Evolutionary conservation across 2,329 filamentous ascomycete species (phyloP), one percentile per base, ranked within the genome.

Genomic region (Curvularia verruculosa): DNA sequence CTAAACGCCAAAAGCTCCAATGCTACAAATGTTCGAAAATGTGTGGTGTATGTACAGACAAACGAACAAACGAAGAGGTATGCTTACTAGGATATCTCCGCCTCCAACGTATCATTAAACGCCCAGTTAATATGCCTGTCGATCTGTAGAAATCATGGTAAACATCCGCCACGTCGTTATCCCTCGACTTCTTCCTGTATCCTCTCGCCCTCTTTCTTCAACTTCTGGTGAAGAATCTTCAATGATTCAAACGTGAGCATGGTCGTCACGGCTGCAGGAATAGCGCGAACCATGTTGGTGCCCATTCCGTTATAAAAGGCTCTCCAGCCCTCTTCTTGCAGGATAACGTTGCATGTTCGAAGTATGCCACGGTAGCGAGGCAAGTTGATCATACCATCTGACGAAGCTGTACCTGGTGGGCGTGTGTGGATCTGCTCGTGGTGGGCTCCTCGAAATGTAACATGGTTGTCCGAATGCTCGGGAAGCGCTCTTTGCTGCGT

Each of bases 221-320:
- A 64, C 52, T 77, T 73, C 43, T 73, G 79, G 49, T 80, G 79
- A 52, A 87, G 80, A 15, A 79, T 73, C 58, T 83, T 83, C 64
- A 89, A 75, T 64, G 89, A 95, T 79, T 99, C 95, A 73, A 96
- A 99, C 12, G 94, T 98, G 73, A 98, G 83, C 89, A 99, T 96
- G 3, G 95, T 99, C 24, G 96, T 96, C 70, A 96, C 96, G 19
- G 95, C 94, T 21, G 95, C 92, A 29, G 95, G 95, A 12, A 99
- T 89, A 7, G 95, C 95, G 54, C 95, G 86, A 82, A 98, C 92
- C 87, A 99, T 91, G 78, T 99, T 99, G 47, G 94, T 96, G 36
- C 95, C 95, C 83, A 99, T 92, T 34, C 95, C 95, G 23, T 93
- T 94, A 75, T 99, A 99, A 70, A 99, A 98, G 3, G 94, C 94